Percentiles rank a stretch among this genome's conserved stretches.
These are phyloP conservation scores for Zelopaecilomyces penicillatus DNA, from an alignment of 2,329 filamentous ascomycete species.

Conservation along the genomic window DNA sequence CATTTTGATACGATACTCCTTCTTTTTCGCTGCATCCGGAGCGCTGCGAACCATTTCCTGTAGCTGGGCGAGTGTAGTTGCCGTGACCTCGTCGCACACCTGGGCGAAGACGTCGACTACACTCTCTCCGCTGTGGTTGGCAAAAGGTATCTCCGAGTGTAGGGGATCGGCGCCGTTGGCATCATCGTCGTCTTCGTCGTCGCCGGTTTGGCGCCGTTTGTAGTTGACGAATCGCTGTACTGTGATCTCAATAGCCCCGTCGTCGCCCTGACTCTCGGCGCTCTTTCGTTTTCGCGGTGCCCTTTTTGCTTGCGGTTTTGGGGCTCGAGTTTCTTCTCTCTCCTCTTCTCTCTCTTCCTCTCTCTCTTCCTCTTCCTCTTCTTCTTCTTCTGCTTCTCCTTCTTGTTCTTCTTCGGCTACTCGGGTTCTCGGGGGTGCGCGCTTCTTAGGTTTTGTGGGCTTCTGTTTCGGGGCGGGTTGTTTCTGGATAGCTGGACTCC, in stretches of 20 bases:
- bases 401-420: not conserved
- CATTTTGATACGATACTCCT: slow-evolving; percentile 47
- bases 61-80: slow-evolving; percentile 39
- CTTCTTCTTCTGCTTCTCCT: not conserved
- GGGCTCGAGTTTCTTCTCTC: slow-evolving; percentile 3
- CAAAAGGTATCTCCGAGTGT: slow-evolving; percentile 44
- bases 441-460: slow-evolving; percentile 10
- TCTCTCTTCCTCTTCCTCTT: not conserved
- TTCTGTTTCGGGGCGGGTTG: slow-evolving; percentile 23
- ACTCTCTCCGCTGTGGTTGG: slow-evolving; percentile 48
- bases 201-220: slow-evolving; percentile 31
- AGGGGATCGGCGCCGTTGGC: slow-evolving; percentile 35
- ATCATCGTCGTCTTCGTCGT: slow-evolving; percentile 28
- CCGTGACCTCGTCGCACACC: slow-evolving; percentile 52
- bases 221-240: slow-evolving; percentile 52
- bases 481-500: slow-evolving; percentile 35
- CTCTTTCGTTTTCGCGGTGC: slow-evolving; percentile 16
- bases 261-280: slow-evolving; percentile 16
- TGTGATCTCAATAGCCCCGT: slow-evolving; percentile 41
- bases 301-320: slow-evolving; percentile 11
- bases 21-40: slow-evolving; percentile 38
- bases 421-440: not conserved
- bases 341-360: slow-evolving; percentile 1
- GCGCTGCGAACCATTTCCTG: slow-evolving; percentile 30
- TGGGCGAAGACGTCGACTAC: slow-evolving; percentile 54